Base-by-base conservation (phyloP, 495 filamentous ascomycete genomes). In the Aeminium ludgeri region DNA sequence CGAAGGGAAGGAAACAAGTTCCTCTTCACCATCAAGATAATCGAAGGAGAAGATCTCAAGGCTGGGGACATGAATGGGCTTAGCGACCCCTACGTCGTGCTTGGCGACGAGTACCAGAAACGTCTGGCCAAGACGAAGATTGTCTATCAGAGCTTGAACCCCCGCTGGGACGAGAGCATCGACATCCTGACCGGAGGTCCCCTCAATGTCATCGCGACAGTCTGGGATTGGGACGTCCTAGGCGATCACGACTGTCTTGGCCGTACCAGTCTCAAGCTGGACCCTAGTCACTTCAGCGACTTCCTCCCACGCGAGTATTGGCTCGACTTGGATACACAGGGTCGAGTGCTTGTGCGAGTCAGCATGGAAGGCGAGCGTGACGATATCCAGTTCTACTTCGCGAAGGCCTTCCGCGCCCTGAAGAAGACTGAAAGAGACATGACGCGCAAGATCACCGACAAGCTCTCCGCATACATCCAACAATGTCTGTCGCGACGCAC, bases 351-450 rank as follows among this genome's bases (percentile, higher is more conserved):
- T 30, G 68, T 99, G 30, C 68, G 91, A 46, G 82, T 96, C 19
- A 93, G 82, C 52, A 99, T 99, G 89, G 89, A 99, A 62, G 89
- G 89, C 40, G 89, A 99, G 57, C 71, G 89, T 37, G 89, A 99
- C 53, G 89, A 99, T 53, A 96, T 99, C 47, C 84, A 93, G 51
- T 99, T 99, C 56, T 89, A 94, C 54, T 96, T 96, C 63, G 89
- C 86, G 43, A 96, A 94, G 63, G 82, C 87, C 30, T 96, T 99
- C 65, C 70, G 89, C 38, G 86, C 82, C 20, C 65, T 96, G 50
- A 96, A 96, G 67, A 72, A 89, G 42, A 91, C 86, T 0, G 89
- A 96, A 59, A 71, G 86, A 44, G 89, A 99, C 55, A 99, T 99
- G 89, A 92, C 86, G 30, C 76, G 89, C 42, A 86, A 85, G 59